Percentiles rank a stretch among this genome's conserved stretches.
Evolutionary conservation across 2,329 filamentous ascomycete species (phyloP).

Genomic region (Plectosphaerella sp.): DNA sequence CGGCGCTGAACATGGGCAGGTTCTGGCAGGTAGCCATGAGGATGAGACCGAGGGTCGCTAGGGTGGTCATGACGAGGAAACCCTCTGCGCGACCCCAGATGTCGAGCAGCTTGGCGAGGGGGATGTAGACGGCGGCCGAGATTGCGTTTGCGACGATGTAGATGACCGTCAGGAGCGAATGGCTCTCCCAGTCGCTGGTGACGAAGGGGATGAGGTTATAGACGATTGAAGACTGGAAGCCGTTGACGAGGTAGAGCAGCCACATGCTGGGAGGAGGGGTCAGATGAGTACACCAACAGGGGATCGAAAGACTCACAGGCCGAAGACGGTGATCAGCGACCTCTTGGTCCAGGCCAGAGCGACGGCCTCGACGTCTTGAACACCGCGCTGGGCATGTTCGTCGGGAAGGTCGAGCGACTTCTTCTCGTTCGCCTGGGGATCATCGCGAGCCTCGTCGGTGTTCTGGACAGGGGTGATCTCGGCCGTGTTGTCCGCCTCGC

Average conservation of each 20-base stretch:
- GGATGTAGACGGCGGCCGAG: constrained; percentile 56
- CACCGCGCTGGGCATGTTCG: constrained; percentile 13
- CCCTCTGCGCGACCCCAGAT: constrained; percentile 60
- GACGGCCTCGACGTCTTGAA: constrained; percentile 16
- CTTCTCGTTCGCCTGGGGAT: neutral
- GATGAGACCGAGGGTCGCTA: constrained; percentile 45
- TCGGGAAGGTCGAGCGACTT: constrained; percentile 3
- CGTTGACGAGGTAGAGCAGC: constrained; percentile 46
- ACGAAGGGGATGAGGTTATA: constrained; percentile 38
- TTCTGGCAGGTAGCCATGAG: constrained; percentile 55
- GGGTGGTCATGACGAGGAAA: constrained; percentile 46
- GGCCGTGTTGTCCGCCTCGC: too few species aligned
- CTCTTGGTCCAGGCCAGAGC: constrained; percentile 15
- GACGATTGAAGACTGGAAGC: constrained; percentile 38
- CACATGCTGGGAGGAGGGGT: constrained; percentile 4
- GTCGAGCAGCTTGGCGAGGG: constrained; percentile 59
- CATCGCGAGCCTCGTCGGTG: too few species aligned
- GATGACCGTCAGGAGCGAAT: constrained; percentile 50
- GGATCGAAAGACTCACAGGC: constrained; percentile 4
- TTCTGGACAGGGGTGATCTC: too few species aligned
- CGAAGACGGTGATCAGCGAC: constrained; percentile 13
- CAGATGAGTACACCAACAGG: neutral
- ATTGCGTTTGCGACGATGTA: constrained; percentile 49
- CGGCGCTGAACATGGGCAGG: constrained; percentile 42
- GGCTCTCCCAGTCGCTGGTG: constrained; percentile 44